A percentile compares a stretch with the other conserved stretches of the same genome.
These are phyloP conservation scores for Lumnitzera littorea DNA, from an alignment of 345 rosid species.

Conservation along the genomic window DNA sequence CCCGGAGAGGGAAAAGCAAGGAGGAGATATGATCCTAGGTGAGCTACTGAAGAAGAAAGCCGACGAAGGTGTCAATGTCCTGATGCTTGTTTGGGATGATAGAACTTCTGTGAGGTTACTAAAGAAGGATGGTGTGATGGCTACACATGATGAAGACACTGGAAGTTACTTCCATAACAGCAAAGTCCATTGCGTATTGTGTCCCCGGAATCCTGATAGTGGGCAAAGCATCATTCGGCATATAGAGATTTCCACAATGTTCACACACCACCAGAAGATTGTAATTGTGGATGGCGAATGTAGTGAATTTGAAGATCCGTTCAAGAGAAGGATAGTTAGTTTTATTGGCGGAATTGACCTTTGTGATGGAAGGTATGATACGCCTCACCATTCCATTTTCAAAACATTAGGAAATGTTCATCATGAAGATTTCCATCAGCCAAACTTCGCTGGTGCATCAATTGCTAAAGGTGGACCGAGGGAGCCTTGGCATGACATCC, in stretches of 20 bases:
- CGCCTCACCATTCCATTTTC: constrained; percentile 35
- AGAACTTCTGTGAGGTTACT: constrained; percentile 39
- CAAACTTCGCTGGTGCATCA: constrained; percentile 25
- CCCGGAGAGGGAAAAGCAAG: constrained; percentile 19
- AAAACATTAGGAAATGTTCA: constrained; percentile 25
- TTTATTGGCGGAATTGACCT: constrained; percentile 59
- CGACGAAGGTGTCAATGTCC: constrained; percentile 36
- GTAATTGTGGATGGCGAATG: constrained; percentile 32
- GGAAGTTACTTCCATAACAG: constrained; percentile 29
- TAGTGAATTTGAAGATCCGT: constrained; percentile 5
- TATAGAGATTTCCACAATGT: constrained; percentile 34
- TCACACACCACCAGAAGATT: constrained; percentile 55
- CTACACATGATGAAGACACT: constrained; percentile 52
- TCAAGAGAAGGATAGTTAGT: constrained; percentile 35
- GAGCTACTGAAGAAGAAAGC: constrained; percentile 49
- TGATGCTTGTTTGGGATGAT: constrained; percentile 65
- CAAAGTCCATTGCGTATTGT: constrained; percentile 39
- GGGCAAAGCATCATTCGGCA: constrained; percentile 31
- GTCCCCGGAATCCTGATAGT: constrained; percentile 45
- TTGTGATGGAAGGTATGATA: constrained; percentile 49
- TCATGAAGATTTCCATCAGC: constrained; percentile 35
- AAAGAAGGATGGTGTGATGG: constrained; percentile 49
- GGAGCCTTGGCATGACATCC: constrained; percentile 50
- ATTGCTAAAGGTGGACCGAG: constrained; percentile 39
- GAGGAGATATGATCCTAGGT: constrained; percentile 34